Percentiles rank a stretch among this genome's conserved stretches.
Conservation (phyloP, 1,284 basidiomycete species). For the Sporisorium graminicola region DNA sequence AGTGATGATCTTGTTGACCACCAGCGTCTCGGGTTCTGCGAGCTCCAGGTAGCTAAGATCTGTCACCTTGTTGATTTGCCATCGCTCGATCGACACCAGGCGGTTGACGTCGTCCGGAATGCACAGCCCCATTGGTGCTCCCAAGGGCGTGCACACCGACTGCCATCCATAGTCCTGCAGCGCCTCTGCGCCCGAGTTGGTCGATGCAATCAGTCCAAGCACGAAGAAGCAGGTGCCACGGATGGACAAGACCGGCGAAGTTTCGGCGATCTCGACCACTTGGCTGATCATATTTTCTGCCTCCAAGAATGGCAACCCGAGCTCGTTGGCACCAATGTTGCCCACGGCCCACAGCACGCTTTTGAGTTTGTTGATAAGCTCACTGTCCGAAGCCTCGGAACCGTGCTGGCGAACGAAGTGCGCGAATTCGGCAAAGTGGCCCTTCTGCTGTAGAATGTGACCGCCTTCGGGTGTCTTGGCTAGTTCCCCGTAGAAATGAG, state of each 20-base stretch:
- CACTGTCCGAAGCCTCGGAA: constrained; percentile 83
- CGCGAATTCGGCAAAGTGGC: constrained; percentile 90
- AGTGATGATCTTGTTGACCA: constrained; percentile 87
- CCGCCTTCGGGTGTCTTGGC: constrained; percentile 95
- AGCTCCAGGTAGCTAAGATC: constrained; percentile 45
- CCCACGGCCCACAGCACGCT: constrained; percentile 97
- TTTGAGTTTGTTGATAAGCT: constrained; percentile 88
- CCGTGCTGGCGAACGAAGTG: constrained; percentile 90
- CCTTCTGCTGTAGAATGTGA: constrained; percentile 86
- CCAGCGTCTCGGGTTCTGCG: constrained; percentile 73
- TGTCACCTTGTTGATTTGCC: constrained; percentile 72
- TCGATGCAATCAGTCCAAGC: constrained; percentile 83
- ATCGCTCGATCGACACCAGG: constrained; percentile 85
- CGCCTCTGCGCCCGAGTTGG: constrained; percentile 81
- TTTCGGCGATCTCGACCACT: constrained; percentile 90
- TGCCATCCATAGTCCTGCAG: constrained; percentile 89
- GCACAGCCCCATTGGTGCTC: constrained; percentile 87
- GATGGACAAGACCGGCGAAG: constrained; percentile 88
- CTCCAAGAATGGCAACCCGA: constrained; percentile 92
- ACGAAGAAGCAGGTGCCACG: constrained; percentile 97
- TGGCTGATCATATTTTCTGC: constrained; percentile 91
- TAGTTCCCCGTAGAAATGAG: constrained; percentile 98
- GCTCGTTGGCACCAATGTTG: constrained; percentile 89
- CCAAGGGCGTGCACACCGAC: constrained; percentile 83
- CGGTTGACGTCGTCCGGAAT: constrained; percentile 84